Percentiles rank a stretch among this genome's conserved stretches.
Evolutionary conservation across 345 rosid species (phyloP).

Genomic region (Lagerstroemia speciosa): DNA sequence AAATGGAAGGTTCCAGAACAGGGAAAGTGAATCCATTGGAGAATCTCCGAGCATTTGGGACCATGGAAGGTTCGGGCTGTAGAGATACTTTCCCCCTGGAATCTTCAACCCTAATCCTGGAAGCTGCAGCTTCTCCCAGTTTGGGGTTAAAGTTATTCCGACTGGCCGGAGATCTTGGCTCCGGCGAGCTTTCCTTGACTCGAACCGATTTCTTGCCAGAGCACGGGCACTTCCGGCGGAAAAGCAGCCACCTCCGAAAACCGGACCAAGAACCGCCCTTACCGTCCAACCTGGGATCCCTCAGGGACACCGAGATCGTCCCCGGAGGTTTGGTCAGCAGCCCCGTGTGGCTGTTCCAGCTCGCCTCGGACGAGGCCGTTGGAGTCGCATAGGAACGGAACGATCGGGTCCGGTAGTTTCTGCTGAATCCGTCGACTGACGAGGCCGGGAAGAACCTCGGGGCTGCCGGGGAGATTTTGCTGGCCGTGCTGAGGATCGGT

Average conservation of each 20-base stretch:
- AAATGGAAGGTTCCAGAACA: constrained; percentile 13
- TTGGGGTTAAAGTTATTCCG: not conserved
- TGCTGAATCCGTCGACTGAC: constrained; percentile 19
- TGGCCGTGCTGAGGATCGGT: not conserved
- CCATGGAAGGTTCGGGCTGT: not conserved
- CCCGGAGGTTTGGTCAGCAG: constrained; percentile 50
- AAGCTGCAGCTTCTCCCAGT: not conserved
- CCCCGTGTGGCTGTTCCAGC: constrained; percentile 46
- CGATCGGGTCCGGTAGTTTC: constrained; percentile 28
- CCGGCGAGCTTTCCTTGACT: constrained; percentile 37
- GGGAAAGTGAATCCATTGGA: constrained; percentile 44
- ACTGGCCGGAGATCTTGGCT: constrained; percentile 23
- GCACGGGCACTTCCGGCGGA: constrained; percentile 60
- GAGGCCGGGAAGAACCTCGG: constrained; percentile 30
- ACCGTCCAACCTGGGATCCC: constrained; percentile 16
- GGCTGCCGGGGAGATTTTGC: not conserved
- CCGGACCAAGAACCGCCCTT: constrained; percentile 11
- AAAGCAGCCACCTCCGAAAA: constrained; percentile 36
- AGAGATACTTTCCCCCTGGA: not conserved
- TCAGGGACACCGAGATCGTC: constrained; percentile 30
- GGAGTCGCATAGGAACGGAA: constrained; percentile 28
- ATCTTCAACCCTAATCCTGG: not conserved
- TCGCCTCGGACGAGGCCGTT: constrained; percentile 46
- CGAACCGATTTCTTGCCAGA: constrained; percentile 59
- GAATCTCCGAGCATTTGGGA: constrained; percentile 9